Percentiles rank a stretch among this genome's conserved stretches.
phyloP scores from a whole-genome alignment of 2,329 filamentous ascomycete species.

The Monilinia polystroma region DNA sequence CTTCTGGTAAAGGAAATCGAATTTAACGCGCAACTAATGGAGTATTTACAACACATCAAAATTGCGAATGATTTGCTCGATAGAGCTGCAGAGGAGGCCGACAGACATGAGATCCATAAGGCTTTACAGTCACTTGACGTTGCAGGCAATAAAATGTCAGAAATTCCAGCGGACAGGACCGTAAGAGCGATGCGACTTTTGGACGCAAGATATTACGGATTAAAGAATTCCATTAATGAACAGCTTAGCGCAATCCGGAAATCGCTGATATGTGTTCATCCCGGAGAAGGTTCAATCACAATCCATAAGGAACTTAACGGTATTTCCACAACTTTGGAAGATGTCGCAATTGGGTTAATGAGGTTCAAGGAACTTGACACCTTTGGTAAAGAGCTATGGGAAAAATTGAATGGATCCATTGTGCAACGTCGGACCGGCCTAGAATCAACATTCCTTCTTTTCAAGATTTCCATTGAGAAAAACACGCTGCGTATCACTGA shows the following conservation, averaged over 20 bases:
- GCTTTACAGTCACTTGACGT: slow-evolving; percentile 59
- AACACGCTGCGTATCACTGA: slow-evolving; percentile 45
- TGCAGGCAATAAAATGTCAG: slow-evolving; percentile 57
- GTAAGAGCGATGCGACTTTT: slow-evolving; percentile 65
- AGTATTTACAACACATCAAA: slow-evolving; percentile 52
- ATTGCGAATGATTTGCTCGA: slow-evolving; percentile 61
- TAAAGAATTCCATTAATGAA: slow-evolving; percentile 65
- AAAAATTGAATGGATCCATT: slow-evolving; percentile 60
- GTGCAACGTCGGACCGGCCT: slow-evolving; percentile 58
- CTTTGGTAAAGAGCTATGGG: slow-evolving; percentile 60
- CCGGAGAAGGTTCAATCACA: slow-evolving; percentile 52
- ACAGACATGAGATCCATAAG: slow-evolving; percentile 56
- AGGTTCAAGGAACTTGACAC: slow-evolving; percentile 61
- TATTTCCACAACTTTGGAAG: slow-evolving; percentile 50
- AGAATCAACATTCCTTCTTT: slow-evolving; percentile 39
- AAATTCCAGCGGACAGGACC: slow-evolving; percentile 59
- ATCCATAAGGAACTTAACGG: slow-evolving; percentile 43
- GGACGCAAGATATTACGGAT: slow-evolving; percentile 60
- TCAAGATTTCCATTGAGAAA: slow-evolving; percentile 46
- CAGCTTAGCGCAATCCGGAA: slow-evolving; percentile 71
- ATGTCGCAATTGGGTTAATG: slow-evolving; percentile 56
- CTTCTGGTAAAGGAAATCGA: slow-evolving; percentile 58
- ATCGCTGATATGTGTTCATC: slow-evolving; percentile 62
- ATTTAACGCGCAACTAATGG: slow-evolving; percentile 58
- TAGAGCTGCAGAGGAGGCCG: slow-evolving; percentile 57